Evolutionary conservation across 495 filamentous ascomycete species (phyloP), one percentile per base, ranked within the genome.

Genomic region (Neurospora sp.): DNA sequence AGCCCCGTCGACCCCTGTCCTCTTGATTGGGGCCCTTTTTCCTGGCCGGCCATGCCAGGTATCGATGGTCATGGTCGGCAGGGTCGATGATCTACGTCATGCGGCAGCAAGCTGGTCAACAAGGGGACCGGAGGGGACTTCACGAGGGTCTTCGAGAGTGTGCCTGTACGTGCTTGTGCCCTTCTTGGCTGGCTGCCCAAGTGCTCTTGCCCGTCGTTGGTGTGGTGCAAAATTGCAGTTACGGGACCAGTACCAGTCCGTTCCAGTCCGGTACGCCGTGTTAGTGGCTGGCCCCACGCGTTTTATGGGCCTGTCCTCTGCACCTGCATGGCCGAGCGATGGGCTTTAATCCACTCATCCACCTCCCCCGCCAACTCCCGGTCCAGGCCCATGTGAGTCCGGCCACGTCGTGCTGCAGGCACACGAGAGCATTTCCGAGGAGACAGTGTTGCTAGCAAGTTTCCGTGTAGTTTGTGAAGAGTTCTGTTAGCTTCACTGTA

Each of bases 81-180:
- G 44, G 72, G 62, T 39, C 39, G 41, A 37, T 73, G 46, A 39
- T 42, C 72, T 73, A 73, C 72, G 72, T 73, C 72, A 73, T 73
- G 39, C 38, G 39, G 72, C 72, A 73, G 62, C 44, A 70, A 39
- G 42, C 20, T 41, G 31, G 54, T 66, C 27, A 66, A 62, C 49
- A 60, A 62, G 54, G 54, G 54, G 12, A 62, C 23, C 54, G 5
- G 23, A 62, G 23, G 54, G 23, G 54, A 31, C 20, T 31, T 49
- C 8, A 49, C 46, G 46, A 27, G 46, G 44, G 35, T 44, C 49
- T 54, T 62, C 54, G 46, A 69, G 37, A 73, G 20, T 41, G 10
- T 42, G 23, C 18, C 7, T 71, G 39, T 27, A 11, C 40, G 35
- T 40, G 41, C 42, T 20, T 27, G 42, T 46, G 42, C 42, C 42